Base-by-base conservation (phyloP, 1,139 yeast genomes). In the Saccharomycopsis phalli region DNA sequence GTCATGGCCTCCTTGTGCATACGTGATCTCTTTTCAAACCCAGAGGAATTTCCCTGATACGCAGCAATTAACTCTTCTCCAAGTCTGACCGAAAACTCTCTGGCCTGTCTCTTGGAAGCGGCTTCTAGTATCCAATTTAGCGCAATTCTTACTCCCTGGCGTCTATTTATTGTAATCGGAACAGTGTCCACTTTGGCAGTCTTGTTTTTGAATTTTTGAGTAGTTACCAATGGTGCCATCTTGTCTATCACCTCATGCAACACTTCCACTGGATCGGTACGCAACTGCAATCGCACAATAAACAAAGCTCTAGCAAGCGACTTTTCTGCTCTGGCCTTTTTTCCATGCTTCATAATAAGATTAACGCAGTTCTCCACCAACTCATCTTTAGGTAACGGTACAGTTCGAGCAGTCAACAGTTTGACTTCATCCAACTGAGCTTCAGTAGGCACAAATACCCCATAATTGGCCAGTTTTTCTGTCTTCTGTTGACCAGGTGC, bases 291-390 rank as follows among this genome's bases (percentile, higher is more conserved):
- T 60, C 82, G 77, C 13, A 91, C 80, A 42, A 88, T 66, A 55
- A 87, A 87, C 43, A 91, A 66, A 1, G 96, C 94, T 56, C 81
- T 73, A 43, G 81, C 72, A 48, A 93, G 69, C 41, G 71, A 68
- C 53, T 72, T 80, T 56, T 80, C 81, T 1, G 98, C 96, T 41
- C 70, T 66, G 41, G 86, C 75, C 59, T 88, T 91, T 59, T 80
- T 78, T 38, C 99, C 99, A 55, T 84, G 79, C 56, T 86, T 76
- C 98, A 93, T 93, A 46, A 91, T 77, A 63, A 87, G 71, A 58
- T 88, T 86, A 42, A 84, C 78, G 53, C 91, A 73, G 51, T 82
- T 82, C 40, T 79, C 77, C 41, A 91, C 69, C 25, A 80, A 73
- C 13, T 83, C 81, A 51, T 88, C 94, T 27, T 66, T 62, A 51